A percentile compares a stretch with the other conserved stretches of the same genome.
These are phyloP conservation scores for Babesia microti DNA, from an alignment of 169 alveolate species.

Conservation along the genomic window DNA sequence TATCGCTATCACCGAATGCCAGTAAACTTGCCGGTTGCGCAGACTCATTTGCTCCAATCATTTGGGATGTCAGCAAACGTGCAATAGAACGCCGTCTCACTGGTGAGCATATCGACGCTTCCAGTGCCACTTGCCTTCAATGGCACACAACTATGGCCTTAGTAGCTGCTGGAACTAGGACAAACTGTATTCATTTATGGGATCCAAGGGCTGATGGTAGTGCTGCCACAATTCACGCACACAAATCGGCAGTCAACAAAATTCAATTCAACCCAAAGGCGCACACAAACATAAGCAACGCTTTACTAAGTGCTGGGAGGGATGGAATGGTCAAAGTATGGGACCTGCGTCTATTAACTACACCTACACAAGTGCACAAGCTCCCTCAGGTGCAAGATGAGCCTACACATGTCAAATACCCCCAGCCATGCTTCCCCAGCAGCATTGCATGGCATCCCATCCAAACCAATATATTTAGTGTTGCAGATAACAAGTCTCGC, in stretches of 20 bases:
- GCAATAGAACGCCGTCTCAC: constrained; percentile 40
- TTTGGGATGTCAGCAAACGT: constrained; percentile 59
- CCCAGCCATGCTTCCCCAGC: constrained; percentile 41
- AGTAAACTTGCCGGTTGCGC: constrained; percentile 60
- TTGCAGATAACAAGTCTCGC: constrained; percentile 61
- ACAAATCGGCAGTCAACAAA: constrained; percentile 63
- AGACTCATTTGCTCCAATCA: constrained; percentile 59
- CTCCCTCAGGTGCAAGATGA: constrained; percentile 15
- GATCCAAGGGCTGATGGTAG: constrained; percentile 64
- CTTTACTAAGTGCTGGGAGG: constrained; percentile 44
- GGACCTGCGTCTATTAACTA: constrained; percentile 58
- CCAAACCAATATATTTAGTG: constrained; percentile 61
- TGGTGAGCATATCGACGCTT: constrained; percentile 56
- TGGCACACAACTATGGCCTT: constrained; percentile 72
- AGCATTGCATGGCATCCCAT: constrained; percentile 67
- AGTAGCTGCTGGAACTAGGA: constrained; percentile 71
- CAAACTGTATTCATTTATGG: constrained; percentile 71
- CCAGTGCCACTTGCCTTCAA: constrained; percentile 61
- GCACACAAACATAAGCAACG: constrained; percentile 15
- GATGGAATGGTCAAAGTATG: constrained; percentile 70
- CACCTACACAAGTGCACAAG: constrained; percentile 8
- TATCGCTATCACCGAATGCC: constrained; percentile 57
- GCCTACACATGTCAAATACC: constrained; percentile 16
- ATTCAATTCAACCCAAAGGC: constrained; percentile 60
- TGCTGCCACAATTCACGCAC: constrained; percentile 69